phyloP scores from a whole-genome alignment of 805 yeast species.

The Yarrowia porcina region DNA sequence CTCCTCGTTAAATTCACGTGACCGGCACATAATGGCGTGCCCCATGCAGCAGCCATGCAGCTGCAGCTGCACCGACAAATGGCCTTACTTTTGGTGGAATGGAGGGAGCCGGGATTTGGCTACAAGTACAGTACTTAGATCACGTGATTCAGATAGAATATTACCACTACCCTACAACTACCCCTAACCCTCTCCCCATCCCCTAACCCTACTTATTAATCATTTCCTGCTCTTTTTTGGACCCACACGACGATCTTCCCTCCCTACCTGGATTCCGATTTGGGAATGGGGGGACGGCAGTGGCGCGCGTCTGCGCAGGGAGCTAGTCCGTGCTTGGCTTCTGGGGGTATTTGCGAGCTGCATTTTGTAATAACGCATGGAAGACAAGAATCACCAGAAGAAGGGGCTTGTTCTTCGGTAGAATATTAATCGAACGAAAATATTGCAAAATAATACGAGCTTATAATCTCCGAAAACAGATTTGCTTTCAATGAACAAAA shows the following conservation, averaged over 20 bases:
- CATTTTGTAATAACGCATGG: background rate
- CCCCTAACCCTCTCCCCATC: no score
- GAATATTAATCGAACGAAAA: no score
- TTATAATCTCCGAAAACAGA: background rate
- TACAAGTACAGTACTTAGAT: no score
- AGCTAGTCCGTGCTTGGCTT: background rate
- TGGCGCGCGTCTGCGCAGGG: background rate
- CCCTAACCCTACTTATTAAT: background rate
- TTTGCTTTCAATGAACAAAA: no score
- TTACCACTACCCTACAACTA: no score
- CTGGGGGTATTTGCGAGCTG: background rate
- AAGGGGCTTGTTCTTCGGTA: no score
- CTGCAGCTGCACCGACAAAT: background rate
- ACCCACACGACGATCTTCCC: background rate
- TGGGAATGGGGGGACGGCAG: background rate
- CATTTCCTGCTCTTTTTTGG: background rate
- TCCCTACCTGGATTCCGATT: background rate
- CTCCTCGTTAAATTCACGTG: background rate
- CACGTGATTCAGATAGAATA: background rate
- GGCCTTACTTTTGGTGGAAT: conserved; percentile 17
- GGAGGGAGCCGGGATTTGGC: no score
- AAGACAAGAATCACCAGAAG: no score
- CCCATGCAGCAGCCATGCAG: background rate
- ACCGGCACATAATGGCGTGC: background rate
- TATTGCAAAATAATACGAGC: background rate